Evolutionary conservation across 106 monocot genomes (phyloP), one percentile per base, ranked within the genome.

Genomic region (Triglochin maritima): DNA sequence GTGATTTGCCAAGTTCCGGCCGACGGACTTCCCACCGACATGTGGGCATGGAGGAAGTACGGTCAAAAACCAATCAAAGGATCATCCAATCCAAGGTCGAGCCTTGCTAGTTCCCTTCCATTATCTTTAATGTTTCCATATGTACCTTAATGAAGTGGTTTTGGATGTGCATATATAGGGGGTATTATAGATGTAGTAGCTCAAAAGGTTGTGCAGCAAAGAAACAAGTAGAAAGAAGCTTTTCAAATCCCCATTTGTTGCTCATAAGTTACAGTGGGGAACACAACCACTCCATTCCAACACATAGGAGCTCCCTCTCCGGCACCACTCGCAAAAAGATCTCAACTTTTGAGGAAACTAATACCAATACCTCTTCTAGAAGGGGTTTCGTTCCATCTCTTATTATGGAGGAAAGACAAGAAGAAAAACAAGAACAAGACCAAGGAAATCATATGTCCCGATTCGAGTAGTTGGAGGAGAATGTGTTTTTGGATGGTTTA

Each of bases 11-110:
- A 89, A 10, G 82, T 94, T 7, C 89, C 89, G 3, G 86, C 82
- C 11, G 89, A 87, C 60, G 82, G 81, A 3, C 57, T 76, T 53
- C 67, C 87, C 5, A 63, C 81, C 10, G 94, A 94, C 74, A 59
- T 85, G 71, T 94, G 94, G 94, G 84, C 89, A 10, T 94, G 94
- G 94, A 68, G 94, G 15, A 94, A 94, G 63, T 94, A 94, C 54
- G 94, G 94, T 3, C 94, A 94, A 72, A 94, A 94, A 59, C 94
- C 94, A 60, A 94, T 94, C 73, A 94, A 94, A 61, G 94, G 94
- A 8, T 94, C 94, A 13, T 89, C 94, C 58, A 85, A 79, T 69
- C 94, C 94, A 5, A 68, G 94, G 94, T 93, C 4, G 10, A 12
- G 62, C 41, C 66, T 43, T 43, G 4, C 10, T 15, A 47, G 13